Conservation (phyloP, 2,329 filamentous ascomycete species). For the Trichoderma koningiopsis region DNA sequence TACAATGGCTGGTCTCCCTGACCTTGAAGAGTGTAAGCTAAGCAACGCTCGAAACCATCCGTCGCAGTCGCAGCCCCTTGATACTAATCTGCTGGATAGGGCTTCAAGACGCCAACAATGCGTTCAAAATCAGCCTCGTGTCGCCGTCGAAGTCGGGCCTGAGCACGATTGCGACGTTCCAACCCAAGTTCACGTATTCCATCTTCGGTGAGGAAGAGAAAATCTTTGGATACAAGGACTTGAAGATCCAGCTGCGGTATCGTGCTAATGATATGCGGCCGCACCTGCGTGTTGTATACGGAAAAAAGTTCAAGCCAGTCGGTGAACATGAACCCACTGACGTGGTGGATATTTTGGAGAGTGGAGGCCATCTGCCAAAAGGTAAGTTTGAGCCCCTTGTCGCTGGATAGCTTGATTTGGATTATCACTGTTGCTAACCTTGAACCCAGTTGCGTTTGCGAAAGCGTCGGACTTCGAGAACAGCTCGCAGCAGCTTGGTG, state of each 20-base stretch:
- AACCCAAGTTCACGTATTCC: conserved; percentile 85
- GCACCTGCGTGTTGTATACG: conserved; percentile 69
- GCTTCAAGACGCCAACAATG: conserved; percentile 63
- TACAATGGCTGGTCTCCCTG: conserved; percentile 37
- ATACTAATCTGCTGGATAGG: conserved; percentile 42
- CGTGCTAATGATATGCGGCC: conserved; percentile 75
- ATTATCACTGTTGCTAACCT: conserved; percentile 4
- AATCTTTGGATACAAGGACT: conserved; percentile 85
- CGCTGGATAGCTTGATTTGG: background rate
- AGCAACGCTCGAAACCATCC: background rate
- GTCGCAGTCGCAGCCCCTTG: background rate
- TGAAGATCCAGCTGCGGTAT: conserved; percentile 73
- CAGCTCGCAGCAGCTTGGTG: conserved; percentile 50
- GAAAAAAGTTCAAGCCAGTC: conserved; percentile 68
- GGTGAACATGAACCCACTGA: conserved; percentile 71
- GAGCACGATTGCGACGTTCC: conserved; percentile 68
- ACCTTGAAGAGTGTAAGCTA: conserved; percentile 41
- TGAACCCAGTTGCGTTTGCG: conserved; percentile 63
- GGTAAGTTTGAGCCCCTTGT: conserved; percentile 56
- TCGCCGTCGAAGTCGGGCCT: conserved; percentile 51
- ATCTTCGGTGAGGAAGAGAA: conserved; percentile 92
- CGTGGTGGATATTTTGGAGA: conserved; percentile 63
- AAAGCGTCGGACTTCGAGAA: conserved; percentile 63
- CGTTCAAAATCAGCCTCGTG: conserved; percentile 62
- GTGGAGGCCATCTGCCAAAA: conserved; percentile 68